A percentile compares a stretch with the other conserved stretches of the same genome.
Evolutionary conservation across 2,329 filamentous ascomycete species (phyloP).

Genomic region (Beauveria australis): DNA sequence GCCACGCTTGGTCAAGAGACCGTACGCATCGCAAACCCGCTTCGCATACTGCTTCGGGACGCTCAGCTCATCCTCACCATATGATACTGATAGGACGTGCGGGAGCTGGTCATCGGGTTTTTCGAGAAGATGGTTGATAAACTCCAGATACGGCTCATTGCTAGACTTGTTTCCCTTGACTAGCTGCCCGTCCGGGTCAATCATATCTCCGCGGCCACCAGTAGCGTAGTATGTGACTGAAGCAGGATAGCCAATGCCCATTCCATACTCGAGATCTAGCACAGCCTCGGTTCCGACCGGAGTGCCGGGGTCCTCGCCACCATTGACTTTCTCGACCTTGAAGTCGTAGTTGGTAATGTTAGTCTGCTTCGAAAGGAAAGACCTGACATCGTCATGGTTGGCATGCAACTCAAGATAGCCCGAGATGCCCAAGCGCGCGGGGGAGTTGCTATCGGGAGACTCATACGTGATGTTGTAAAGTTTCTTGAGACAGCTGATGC

Average conservation of each 20-base stretch:
- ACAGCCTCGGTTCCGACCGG: constrained; percentile 29
- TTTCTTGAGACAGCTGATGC: constrained; percentile 25
- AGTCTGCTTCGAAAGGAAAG: constrained; percentile 24
- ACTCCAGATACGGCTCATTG: constrained; percentile 42
- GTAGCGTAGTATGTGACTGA: constrained; percentile 29
- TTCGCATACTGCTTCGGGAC: constrained; percentile 23
- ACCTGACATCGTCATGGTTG: constrained; percentile 26
- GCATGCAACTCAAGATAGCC: constrained; percentile 34
- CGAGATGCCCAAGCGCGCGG: constrained; percentile 27
- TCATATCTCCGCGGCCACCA: constrained; percentile 27
- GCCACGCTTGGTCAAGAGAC: constrained; percentile 24
- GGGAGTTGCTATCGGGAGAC: constrained; percentile 14
- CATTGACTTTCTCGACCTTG: constrained; percentile 23
- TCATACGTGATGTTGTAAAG: constrained; percentile 30
- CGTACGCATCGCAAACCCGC: constrained; percentile 24
- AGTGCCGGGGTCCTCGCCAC: constrained; percentile 26
- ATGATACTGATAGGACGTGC: constrained; percentile 27
- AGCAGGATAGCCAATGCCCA: constrained; percentile 28
- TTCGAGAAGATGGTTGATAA: constrained; percentile 33
- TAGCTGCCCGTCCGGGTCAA: constrained; percentile 17
- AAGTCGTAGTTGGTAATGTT: constrained; percentile 18
- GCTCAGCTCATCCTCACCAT: constrained; percentile 26
- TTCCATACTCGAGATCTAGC: constrained; percentile 32
- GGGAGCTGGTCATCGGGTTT: constrained; percentile 25
- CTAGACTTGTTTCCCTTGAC: neutral